These are phyloP conservation scores for Fusarium sp. DNA, from an alignment of 2,329 filamentous ascomycete species.

Conservation along the genomic window DNA sequence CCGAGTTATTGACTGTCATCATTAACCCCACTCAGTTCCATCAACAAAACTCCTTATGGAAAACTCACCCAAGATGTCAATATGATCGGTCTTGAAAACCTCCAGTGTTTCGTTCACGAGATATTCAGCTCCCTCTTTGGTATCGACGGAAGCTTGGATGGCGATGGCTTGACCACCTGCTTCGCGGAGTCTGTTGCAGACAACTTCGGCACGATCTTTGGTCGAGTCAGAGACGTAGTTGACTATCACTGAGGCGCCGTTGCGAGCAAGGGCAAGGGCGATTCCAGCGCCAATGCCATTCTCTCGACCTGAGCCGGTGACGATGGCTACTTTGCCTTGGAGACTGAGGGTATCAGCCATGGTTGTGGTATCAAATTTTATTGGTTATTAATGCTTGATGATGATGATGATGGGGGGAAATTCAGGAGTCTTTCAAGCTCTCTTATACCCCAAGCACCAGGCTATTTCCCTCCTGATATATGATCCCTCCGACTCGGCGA, in stretches of 20 bases:
- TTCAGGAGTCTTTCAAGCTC: not conserved
- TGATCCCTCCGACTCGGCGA: not conserved
- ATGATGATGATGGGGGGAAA: fast-evolving
- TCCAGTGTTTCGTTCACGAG: conserved; percentile 55
- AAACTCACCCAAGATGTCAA: conserved; percentile 57
- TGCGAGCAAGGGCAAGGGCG: conserved; percentile 56
- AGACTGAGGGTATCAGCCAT: conserved; percentile 55
- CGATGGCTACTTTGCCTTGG: conserved; percentile 58
- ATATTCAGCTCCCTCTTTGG: conserved; percentile 49
- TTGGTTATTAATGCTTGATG: not conserved
- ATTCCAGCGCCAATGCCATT: conserved; percentile 61
- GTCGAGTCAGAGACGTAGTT: conserved; percentile 57
- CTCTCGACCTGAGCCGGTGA: conserved; percentile 61
- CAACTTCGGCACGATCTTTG: conserved; percentile 47
- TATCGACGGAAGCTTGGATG: conserved; percentile 53
- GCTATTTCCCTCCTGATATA: not conserved
- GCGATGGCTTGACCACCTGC: conserved; percentile 51
- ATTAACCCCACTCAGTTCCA: not conserved
- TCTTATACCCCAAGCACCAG: not conserved
- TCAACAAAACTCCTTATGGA: fast-evolving
- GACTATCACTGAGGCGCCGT: conserved; percentile 57
- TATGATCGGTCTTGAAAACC: conserved; percentile 52
- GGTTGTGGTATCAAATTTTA: fast-evolving
- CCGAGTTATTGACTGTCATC: conserved; percentile 56
- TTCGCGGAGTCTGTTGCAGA: conserved; percentile 49